phyloP scores from a whole-genome alignment of 345 rosid species.

The Ailanthus altissimus region DNA sequence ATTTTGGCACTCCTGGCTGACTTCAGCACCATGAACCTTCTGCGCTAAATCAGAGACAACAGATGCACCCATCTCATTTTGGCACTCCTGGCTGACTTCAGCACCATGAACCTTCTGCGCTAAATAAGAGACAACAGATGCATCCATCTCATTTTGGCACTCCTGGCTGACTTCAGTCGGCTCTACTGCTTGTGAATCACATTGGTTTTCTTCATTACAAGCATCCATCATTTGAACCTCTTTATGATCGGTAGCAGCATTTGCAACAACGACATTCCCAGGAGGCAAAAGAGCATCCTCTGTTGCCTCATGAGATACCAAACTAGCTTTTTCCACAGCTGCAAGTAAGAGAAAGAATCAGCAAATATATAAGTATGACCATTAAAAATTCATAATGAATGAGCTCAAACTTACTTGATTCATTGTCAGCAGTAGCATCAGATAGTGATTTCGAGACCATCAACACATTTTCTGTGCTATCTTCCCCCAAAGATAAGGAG shows the following conservation, averaged over 20 bases:
- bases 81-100: too few species aligned
- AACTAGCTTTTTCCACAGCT: slow-evolving; percentile 16
- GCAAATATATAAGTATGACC: background rate
- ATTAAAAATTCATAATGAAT: slow-evolving; percentile 15
- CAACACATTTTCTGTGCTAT: slow-evolving; percentile 31
- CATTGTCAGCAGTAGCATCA: slow-evolving; percentile 33
- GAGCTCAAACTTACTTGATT: slow-evolving; percentile 44
- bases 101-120: slow-evolving; percentile 33
- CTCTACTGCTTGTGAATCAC: slow-evolving; percentile 27
- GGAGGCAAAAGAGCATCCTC: slow-evolving; percentile 25
- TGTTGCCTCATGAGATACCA: slow-evolving; percentile 6
- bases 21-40: slow-evolving; percentile 34
- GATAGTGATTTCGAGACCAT: slow-evolving; percentile 32
- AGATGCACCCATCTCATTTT: too few species aligned
- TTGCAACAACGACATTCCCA: slow-evolving; percentile 21
- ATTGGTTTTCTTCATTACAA: slow-evolving; percentile 33
- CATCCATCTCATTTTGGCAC: slow-evolving; percentile 30
- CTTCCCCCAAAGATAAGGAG: slow-evolving; percentile 14
- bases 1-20: too few species aligned
- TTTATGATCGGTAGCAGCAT: slow-evolving; percentile 31
- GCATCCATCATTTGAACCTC: slow-evolving; percentile 33
- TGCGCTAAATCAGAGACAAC: slow-evolving; percentile 35
- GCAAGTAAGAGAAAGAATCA: slow-evolving; percentile 3
- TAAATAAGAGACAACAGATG: slow-evolving; percentile 33
- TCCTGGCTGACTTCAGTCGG: slow-evolving; percentile 29